Evolutionary conservation across 257 asterid genomes (phyloP), one percentile per base, ranked within the genome.

Genomic region (Mentha longifolia): DNA sequence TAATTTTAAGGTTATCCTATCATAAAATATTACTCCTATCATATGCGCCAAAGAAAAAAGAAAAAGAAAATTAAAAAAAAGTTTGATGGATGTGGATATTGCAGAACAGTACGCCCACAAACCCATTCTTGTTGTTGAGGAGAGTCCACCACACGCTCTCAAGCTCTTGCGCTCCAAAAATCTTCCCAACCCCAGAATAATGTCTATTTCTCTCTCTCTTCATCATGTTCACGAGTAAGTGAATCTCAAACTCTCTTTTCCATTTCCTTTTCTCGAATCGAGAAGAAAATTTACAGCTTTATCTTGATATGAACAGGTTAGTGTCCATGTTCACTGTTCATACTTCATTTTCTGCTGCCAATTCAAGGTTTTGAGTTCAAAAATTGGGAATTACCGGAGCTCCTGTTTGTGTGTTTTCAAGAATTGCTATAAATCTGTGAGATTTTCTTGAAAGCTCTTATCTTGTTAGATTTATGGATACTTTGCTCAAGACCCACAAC

Each of bases 401-500:
- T 74, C 66, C 19, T 61, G n/a, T 46, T 71, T 78, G 66, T 61
- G 25, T 64, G 3, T 22, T 70, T 63, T 47, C 73, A 35, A 76
- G 47, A 77, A 57, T 9, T 72, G 64, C 35, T 56, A 46, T 65
- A 56, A 41, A 41, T 67, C 75, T 25, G 72, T 73, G 71, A 35
- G 55, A 9, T 71, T 70, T 52, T 56, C 50, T 77, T 60, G 63
- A 37, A 80, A 68, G 37, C 39, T 30, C 3, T 6, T 19, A 35
- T 54, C 61, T 75, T 67, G 73, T 54, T 66, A 19, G 50, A 61
- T 35, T 60, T 31, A 95, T 92, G 98, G 96, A 82, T 78, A 89
- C 90, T 59, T 78, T 92, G 63, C 87, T 89, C 71, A 89, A 86
- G 64, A 91, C 86, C 50, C 96, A 87, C 72, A 89, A 84, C 63